phyloP scores from a whole-genome alignment of 1,139 yeast species.

The Maudiozyma humilis region DNA sequence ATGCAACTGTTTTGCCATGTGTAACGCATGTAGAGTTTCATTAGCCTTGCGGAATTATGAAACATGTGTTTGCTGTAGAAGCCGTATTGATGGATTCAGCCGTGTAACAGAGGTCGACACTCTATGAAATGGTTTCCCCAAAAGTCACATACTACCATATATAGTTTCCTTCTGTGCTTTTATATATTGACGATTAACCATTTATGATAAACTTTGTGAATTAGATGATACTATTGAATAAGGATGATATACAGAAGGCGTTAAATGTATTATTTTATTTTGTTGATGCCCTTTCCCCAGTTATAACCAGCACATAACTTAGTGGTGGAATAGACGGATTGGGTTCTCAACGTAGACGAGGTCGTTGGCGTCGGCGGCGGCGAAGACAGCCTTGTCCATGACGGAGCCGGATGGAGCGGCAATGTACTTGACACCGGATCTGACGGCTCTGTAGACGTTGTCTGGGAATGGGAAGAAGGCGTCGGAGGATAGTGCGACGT shows the following conservation, averaged over 20 bases:
- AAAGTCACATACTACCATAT: too few species aligned
- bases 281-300: too few species aligned
- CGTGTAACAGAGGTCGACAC: slow-evolving; percentile 20
- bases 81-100: slow-evolving; percentile 55
- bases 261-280: too few species aligned
- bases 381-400: slow-evolving; percentile 93
- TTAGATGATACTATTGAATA: not conserved
- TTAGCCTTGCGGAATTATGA: slow-evolving; percentile 66
- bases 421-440: slow-evolving; percentile 89
- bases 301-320: slow-evolving; percentile 20
- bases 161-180: too few species aligned
- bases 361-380: slow-evolving; percentile 85
- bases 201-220: too few species aligned
- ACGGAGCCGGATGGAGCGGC: slow-evolving; percentile 98
- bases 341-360: slow-evolving; percentile 91
- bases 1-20: slow-evolving; percentile 79
- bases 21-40: slow-evolving; percentile 74
- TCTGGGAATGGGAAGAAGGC: slow-evolving; percentile 99
- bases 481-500: slow-evolving; percentile 89
- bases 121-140: not conserved
- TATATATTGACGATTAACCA: too few species aligned
- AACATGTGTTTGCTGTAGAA: slow-evolving; percentile 82
- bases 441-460: slow-evolving; percentile 93
- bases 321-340: slow-evolving; percentile 96
- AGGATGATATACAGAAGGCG: not conserved